phyloP scores from a whole-genome alignment of 257 asterid genomes.

The Ehretia macrophylla region DNA sequence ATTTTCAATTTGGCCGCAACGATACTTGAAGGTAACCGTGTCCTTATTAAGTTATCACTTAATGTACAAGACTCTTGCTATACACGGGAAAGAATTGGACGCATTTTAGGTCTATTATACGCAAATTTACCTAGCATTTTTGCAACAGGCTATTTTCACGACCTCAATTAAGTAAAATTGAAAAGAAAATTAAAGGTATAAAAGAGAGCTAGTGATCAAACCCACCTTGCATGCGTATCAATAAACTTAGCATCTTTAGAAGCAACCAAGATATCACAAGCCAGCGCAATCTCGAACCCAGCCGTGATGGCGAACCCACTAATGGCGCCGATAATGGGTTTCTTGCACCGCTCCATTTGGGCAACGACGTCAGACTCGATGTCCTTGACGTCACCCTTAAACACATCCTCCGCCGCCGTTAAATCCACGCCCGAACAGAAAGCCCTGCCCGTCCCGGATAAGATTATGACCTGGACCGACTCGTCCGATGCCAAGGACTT shows the following conservation, averaged over 20 bases:
- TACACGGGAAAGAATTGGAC: no score
- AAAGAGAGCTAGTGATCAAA: not conserved
- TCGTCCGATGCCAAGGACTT: slow-evolving; percentile 48
- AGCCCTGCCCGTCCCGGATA: slow-evolving; percentile 76
- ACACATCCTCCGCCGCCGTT: slow-evolving; percentile 88
- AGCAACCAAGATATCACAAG: slow-evolving; percentile 86
- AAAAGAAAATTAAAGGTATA: not conserved
- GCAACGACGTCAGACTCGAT: slow-evolving; percentile 70
- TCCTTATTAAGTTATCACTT: no score
- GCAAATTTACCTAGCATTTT: no score
- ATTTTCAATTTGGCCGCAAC: no score
- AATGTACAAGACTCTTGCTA: no score
- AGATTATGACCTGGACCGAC: slow-evolving; percentile 61
- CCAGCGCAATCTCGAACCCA: slow-evolving; percentile 88
- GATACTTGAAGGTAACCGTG: no score
- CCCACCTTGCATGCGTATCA: slow-evolving; percentile 90
- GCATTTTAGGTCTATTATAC: no score
- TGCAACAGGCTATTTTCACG: not conserved
- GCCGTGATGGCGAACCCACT: slow-evolving; percentile 93
- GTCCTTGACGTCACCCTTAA: slow-evolving; percentile 82
- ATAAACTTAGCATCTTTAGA: slow-evolving; percentile 83
- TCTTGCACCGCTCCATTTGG: slow-evolving; percentile 81
- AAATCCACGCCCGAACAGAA: slow-evolving; percentile 95
- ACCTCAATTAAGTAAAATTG: not conserved
- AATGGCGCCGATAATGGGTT: slow-evolving; percentile 88